These are phyloP conservation scores for Backusella psychrophila DNA, from an alignment of 192 early-diverging fungal genomes.

Conservation along the genomic window DNA sequence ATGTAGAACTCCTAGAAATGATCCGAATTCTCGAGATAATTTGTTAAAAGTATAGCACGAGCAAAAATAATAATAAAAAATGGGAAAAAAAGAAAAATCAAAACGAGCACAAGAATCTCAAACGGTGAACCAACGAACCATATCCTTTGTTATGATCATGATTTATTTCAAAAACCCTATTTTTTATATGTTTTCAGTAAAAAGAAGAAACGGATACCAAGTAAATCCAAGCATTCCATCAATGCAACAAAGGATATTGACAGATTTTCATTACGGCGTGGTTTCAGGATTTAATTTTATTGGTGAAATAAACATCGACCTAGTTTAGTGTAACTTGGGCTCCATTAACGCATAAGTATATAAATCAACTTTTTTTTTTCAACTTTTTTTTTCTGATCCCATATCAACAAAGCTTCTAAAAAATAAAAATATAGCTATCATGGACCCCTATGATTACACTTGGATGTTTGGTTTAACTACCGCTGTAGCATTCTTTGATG, in stretches of 20 bases:
- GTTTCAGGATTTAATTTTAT: background rate
- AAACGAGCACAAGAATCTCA: background rate
- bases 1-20: background rate
- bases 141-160: constrained; percentile 1
- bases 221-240: background rate
- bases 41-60: background rate
- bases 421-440: background rate
- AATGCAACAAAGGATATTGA: background rate
- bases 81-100: background rate
- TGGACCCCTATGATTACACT: constrained; percentile 42
- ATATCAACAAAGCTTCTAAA: background rate
- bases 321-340: background rate
- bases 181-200: background rate
- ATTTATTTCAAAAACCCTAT: background rate
- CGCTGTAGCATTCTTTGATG: constrained; percentile 65
- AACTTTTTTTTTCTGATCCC: background rate
- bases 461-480: constrained; percentile 69
- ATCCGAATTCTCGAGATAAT: background rate
- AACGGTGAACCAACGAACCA: background rate
- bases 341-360: background rate
- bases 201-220: background rate
- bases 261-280: background rate
- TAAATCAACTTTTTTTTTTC: background rate
- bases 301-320: background rate
- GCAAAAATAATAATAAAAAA: no score